phyloP scores from a whole-genome alignment of 1,284 basidiomycete species.

The Rhodofomes roseus region DNA sequence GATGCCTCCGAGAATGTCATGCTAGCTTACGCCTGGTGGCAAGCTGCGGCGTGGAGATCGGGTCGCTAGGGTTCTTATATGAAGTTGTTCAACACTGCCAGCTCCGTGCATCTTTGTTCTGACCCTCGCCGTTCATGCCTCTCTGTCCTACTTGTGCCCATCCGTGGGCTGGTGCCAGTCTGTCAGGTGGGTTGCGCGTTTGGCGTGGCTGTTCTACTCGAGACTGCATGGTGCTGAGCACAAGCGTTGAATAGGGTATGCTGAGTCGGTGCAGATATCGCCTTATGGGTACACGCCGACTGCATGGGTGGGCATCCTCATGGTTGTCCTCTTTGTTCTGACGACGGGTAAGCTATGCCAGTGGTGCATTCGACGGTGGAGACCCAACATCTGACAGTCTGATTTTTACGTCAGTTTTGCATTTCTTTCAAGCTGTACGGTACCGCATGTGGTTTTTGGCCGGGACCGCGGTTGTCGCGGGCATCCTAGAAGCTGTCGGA shows the following conservation, averaged over 20 bases:
- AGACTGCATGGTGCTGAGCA: too few species aligned
- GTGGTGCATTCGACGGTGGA: not conserved
- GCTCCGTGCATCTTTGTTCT: too few species aligned
- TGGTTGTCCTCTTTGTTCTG: not conserved
- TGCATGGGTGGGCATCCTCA: not conserved
- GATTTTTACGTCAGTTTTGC: conserved; percentile 26
- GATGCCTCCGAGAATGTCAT: too few species aligned
- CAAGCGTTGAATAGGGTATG: too few species aligned
- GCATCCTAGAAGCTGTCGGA: conserved; percentile 36
- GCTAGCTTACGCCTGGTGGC: too few species aligned
- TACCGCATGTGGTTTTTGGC: conserved; percentile 39
- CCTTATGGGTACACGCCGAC: conserved; percentile 1
- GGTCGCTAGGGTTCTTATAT: too few species aligned
- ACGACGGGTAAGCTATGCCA: not conserved
- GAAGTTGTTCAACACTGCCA: too few species aligned
- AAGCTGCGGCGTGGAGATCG: too few species aligned
- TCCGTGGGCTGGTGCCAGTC: too few species aligned
- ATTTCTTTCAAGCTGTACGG: conserved; percentile 29
- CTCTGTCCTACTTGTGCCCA: not conserved
- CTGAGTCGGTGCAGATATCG: not conserved
- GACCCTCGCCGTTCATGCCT: too few species aligned
- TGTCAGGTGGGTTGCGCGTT: not conserved
- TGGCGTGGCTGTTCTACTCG: too few species aligned
- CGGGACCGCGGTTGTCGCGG: conserved; percentile 33
- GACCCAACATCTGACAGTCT: too few species aligned